A percentile compares a stretch with the other conserved stretches of the same genome.
Evolutionary conservation across 352 stramenopile genomes (phyloP).

Genomic region (Phytophthora tentaculata): DNA sequence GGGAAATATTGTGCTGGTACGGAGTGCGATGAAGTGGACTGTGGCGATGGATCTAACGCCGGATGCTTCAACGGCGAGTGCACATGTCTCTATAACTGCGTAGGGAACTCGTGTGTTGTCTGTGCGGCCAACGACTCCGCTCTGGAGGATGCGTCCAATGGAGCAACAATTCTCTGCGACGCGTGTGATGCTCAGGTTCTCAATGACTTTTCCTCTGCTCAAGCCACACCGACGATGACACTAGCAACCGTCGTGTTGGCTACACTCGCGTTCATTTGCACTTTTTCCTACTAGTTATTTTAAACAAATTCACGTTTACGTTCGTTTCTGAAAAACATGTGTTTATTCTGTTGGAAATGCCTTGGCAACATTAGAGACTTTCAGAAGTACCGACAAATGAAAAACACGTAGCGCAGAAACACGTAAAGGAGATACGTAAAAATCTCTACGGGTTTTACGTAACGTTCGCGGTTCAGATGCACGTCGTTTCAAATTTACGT

Average conservation of each 20-base stretch:
- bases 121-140: constrained; percentile 51
- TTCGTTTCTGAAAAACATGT: too few species aligned
- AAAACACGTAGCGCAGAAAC: too few species aligned
- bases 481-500: too few species aligned
- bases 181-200: constrained; percentile 29
- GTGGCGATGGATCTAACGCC: constrained; percentile 53
- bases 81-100: constrained; percentile 63
- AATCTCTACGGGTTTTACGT: too few species aligned
- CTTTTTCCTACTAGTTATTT: too few species aligned
- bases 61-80: constrained; percentile 61
- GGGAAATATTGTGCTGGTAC: constrained; percentile 63
- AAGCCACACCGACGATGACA: neutral
- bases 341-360: too few species aligned
- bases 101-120: constrained; percentile 47
- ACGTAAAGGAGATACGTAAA: too few species aligned
- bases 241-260: constrained; percentile 10
- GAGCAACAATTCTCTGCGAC: constrained; percentile 52
- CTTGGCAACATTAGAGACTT: too few species aligned
- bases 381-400: too few species aligned
- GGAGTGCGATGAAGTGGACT: constrained; percentile 59
- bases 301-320: too few species aligned
- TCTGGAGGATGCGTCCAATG: constrained; percentile 32
- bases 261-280: too few species aligned
- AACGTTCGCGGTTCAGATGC: too few species aligned
- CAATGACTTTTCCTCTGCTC: constrained; percentile 26